Conservation (phyloP, 2,329 filamentous ascomycete species). For the Calcarisporium arbuscula region DNA sequence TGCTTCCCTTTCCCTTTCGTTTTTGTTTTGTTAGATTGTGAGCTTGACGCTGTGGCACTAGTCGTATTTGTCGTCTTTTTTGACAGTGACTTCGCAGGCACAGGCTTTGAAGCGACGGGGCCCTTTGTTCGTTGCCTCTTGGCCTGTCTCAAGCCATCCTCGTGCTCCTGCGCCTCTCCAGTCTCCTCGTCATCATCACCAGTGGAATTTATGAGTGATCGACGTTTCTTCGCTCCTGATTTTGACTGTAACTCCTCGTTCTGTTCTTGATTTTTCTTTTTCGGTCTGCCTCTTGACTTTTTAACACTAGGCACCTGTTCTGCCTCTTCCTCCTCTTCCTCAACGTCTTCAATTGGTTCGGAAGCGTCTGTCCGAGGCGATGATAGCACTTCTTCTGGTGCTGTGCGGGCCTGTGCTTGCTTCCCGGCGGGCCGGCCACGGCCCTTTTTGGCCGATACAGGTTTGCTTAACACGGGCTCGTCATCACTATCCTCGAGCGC, state of each 20-base stretch:
- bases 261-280: conserved; percentile 8
- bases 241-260: not conserved
- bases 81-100: conserved; percentile 15
- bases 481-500: conserved; percentile 8
- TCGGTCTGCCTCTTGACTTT: conserved; percentile 12
- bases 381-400: conserved; percentile 1
- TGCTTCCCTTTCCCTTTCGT: conserved; percentile 18
- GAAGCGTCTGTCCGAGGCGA: conserved; percentile 3
- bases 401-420: not conserved
- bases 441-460: conserved; percentile 3
- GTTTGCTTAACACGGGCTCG: conserved; percentile 3
- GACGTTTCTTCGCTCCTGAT: conserved; percentile 9
- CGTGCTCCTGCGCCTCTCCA: conserved; percentile 17
- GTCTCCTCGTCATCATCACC: conserved; percentile 6
- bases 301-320: conserved; percentile 3
- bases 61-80: conserved; percentile 8
- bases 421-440: not conserved
- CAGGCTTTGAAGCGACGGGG: conserved; percentile 17
- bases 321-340: conserved; percentile 3
- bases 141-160: conserved; percentile 13
- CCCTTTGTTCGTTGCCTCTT: conserved; percentile 21
- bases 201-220: conserved; percentile 5
- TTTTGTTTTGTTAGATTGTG: conserved; percentile 17
- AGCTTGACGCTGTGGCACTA: conserved; percentile 9
- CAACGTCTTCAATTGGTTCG: conserved; percentile 12